Conservation (phyloP, 805 yeast genomes). For the Ogataea nonfermentans region DNA sequence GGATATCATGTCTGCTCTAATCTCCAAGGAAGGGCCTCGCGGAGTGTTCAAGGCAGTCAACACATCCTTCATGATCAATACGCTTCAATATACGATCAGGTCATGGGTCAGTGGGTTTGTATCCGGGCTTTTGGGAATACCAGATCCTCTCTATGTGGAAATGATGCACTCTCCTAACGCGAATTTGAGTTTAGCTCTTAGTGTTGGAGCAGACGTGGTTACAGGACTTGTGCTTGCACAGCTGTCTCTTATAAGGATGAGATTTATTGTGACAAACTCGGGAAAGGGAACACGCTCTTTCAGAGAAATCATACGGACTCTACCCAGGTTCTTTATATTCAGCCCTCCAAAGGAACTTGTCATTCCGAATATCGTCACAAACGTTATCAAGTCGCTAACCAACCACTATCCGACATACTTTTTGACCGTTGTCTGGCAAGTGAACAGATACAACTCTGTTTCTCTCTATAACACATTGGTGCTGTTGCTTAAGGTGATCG, state of each 20-base stretch:
- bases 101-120: conserved; percentile 91
- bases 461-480: conserved; percentile 55
- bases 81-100: conserved; percentile 72
- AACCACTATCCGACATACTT: conserved; percentile 48
- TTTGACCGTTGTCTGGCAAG: conserved; percentile 56
- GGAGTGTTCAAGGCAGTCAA: conserved; percentile 74
- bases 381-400: conserved; percentile 28
- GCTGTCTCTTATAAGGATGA: conserved; percentile 74
- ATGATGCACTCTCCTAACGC: conserved; percentile 79
- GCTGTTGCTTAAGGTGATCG: conserved; percentile 60
- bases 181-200: conserved; percentile 59
- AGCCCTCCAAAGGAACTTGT: conserved; percentile 55
- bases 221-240: conserved; percentile 78
- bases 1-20: conserved; percentile 61
- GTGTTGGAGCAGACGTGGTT: conserved; percentile 67
- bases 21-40: conserved; percentile 67
- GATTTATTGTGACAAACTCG: conserved; percentile 59
- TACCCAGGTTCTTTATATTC: conserved; percentile 43
- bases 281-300: conserved; percentile 58
- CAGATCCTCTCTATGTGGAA: conserved; percentile 87
- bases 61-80: conserved; percentile 75
- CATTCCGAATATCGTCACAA: conserved; percentile 54
- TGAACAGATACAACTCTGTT: conserved; percentile 67
- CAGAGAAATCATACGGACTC: conserved; percentile 57
- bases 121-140: conserved; percentile 76